phyloP scores from a whole-genome alignment of 1,139 yeast species.

The Hemisphaericaspora xylanilytica region DNA sequence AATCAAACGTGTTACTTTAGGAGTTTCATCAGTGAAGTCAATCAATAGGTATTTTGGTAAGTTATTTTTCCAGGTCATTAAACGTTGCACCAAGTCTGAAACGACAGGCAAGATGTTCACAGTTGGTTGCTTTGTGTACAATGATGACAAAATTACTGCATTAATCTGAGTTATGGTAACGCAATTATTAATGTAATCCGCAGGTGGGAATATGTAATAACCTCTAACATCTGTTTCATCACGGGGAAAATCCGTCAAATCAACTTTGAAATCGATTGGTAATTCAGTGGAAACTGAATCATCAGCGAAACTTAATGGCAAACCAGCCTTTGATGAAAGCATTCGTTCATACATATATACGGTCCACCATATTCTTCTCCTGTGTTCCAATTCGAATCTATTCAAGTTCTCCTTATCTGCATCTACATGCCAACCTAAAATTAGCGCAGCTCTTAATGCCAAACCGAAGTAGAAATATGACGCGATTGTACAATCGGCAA shows the following conservation, averaged over 20 bases:
- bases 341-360: slow-evolving; percentile 86
- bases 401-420: slow-evolving; percentile 65
- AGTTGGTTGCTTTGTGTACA: slow-evolving; percentile 76
- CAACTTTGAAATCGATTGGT: slow-evolving; percentile 69
- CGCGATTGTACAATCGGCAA: slow-evolving; percentile 81
- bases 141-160: slow-evolving; percentile 66
- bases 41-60: slow-evolving; percentile 64
- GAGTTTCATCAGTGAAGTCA: slow-evolving; percentile 55
- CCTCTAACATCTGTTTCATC: slow-evolving; percentile 51
- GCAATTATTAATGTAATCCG: slow-evolving; percentile 75
- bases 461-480: slow-evolving; percentile 79
- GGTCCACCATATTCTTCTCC: slow-evolving; percentile 89
- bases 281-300: slow-evolving; percentile 74
- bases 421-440: slow-evolving; percentile 82
- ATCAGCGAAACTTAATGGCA: slow-evolving; percentile 76
- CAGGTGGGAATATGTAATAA: slow-evolving; percentile 74
- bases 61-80: slow-evolving; percentile 67
- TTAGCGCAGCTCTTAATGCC: slow-evolving; percentile 70
- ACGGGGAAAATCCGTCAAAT: slow-evolving; percentile 48
- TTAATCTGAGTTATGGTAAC: slow-evolving; percentile 79
- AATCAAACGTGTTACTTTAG: slow-evolving; percentile 62
- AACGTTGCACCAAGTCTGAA: slow-evolving; percentile 65
- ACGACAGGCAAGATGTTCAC: slow-evolving; percentile 72
- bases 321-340: slow-evolving; percentile 81
- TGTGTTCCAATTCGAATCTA: slow-evolving; percentile 70